Conservation (phyloP, 1,284 basidiomycete genomes). For the Rugosomyces carneus region DNA sequence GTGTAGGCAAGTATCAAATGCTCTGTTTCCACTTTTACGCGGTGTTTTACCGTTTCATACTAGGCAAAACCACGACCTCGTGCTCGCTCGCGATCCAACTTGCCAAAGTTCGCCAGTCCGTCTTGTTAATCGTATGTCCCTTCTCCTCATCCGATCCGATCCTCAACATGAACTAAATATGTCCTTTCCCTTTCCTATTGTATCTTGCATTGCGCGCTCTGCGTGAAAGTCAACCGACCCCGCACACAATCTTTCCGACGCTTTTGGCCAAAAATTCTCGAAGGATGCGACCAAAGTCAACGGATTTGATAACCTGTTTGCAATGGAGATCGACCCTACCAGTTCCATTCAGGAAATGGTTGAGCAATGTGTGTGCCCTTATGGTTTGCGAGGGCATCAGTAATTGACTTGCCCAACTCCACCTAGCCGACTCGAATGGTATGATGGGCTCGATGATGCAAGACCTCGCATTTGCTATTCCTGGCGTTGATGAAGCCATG, state of each 20-base stretch:
- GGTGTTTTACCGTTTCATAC: neutral
- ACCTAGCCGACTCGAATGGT: constrained; percentile 79
- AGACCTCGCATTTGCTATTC: constrained; percentile 97
- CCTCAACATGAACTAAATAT: neutral
- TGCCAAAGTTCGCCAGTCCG: constrained; percentile 81
- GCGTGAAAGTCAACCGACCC: constrained; percentile 87
- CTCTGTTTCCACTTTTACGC: neutral
- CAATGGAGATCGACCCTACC: constrained; percentile 99
- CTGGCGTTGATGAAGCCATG: constrained; percentile 99
- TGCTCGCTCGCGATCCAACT: constrained; percentile 95
- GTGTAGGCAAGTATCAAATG: constrained; percentile 67
- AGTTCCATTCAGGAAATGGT: constrained; percentile 99
- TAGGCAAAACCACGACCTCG: constrained; percentile 91
- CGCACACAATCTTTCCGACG: constrained; percentile 97
- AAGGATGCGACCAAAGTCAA: constrained; percentile 99
- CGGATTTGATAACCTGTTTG: constrained; percentile 93
- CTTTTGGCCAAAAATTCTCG: constrained; percentile 98
- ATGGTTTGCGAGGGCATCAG: constrained; percentile 1
- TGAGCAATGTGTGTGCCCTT: constrained; percentile 71
- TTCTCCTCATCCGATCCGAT: neutral
- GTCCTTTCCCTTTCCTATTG: neutral
- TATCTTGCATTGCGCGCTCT: neutral
- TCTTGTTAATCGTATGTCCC: constrained; percentile 81
- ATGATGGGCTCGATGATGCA: constrained; percentile 99
- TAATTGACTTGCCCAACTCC: constrained; percentile 2